Evolutionary conservation across 352 stramenopile genomes (phyloP), one percentile per base, ranked within the genome.

Genomic region (Phytophthora pisi): DNA sequence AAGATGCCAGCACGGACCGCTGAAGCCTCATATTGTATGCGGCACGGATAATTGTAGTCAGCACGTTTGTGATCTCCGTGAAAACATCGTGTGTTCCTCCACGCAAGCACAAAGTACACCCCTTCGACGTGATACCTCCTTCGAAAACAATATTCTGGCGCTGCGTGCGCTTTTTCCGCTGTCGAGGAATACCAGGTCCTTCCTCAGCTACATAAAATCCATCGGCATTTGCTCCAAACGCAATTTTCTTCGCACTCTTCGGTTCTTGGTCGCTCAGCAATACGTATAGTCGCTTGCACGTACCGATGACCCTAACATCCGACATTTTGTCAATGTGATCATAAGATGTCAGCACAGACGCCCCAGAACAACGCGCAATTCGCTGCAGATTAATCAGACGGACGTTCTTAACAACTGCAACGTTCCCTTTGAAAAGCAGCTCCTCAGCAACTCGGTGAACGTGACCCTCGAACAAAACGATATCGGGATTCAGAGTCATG

Each of bases 291-390:
- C 79, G 82, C 20, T 84, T 84, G 57, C 89, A 96, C 24, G 78
- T 90, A 24, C 89, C 89, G 30, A 96, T 86, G 6, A 96, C 79
- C 0, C 75, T 68, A 56, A 90, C 77, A 57, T 85, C 81, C 3
- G 82, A 87, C 60, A 96, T 93, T 72, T 96, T 96, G 75, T 96
- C 89, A 20, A 96, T 87, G 30, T 96, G 86, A 59, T 96, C 89
- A 62, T 92, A 93, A 6, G 87, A 93, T 34, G 87, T 92, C 9
- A 96, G 66, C 34, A 96, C 51, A 4, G 87, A 94, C 3, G 87
- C 84, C 4, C 86, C 84, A 4, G 89, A 94, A 34, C 81, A 89
- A 15, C 84, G 81, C 51, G 89, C 87, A 66, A 96, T 87, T 16
- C 89, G 82, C 59, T 93, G 81, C 24, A 96, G 62, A 69, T 95